Evolutionary conservation across 2,329 filamentous ascomycete species (phyloP).

Genomic region (Fusarium pseudoanthophilum): DNA sequence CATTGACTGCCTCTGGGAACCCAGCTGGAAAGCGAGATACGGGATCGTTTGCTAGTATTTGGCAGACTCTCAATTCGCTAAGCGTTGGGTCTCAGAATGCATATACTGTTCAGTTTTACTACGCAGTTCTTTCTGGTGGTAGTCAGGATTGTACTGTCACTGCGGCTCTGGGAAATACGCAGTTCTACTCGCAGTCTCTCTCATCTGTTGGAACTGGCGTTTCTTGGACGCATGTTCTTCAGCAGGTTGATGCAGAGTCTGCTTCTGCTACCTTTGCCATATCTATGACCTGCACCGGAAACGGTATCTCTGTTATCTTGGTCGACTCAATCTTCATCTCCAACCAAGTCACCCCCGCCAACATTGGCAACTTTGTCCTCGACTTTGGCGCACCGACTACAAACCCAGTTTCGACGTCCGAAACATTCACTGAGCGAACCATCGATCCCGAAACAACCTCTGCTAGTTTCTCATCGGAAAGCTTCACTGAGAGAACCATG

Average conservation of each 20-base stretch:
- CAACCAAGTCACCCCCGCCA: slow-evolving; percentile 21
- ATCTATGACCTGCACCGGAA: neutral
- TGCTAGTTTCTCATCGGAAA: fast-evolving
- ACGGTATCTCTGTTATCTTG: neutral
- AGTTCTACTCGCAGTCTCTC: slow-evolving; percentile 7
- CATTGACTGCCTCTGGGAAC: neutral
- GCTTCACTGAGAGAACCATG: neutral
- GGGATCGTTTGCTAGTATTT: neutral
- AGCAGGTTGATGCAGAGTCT: neutral
- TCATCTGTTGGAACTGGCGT: neutral
- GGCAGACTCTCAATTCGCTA: neutral
- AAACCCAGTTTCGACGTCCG: neutral
- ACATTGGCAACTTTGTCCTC: slow-evolving; percentile 9
- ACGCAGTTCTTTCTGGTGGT: neutral
- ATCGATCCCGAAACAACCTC: fast-evolving
- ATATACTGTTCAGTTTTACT: slow-evolving; percentile 24
- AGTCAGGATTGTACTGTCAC: neutral
- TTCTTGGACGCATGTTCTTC: slow-evolving; percentile 8
- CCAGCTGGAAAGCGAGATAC: neutral
- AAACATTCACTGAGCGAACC: neutral
- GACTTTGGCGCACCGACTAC: neutral
- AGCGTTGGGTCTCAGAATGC: neutral
- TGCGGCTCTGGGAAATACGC: neutral
- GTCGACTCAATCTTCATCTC: slow-evolving; percentile 26
- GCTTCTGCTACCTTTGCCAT: slow-evolving; percentile 4